Evolutionary conservation across 176 grass and related monocot species (phyloP), one percentile per base, ranked within the genome.

Genomic region (Rhipidocladum racemiflorum): DNA sequence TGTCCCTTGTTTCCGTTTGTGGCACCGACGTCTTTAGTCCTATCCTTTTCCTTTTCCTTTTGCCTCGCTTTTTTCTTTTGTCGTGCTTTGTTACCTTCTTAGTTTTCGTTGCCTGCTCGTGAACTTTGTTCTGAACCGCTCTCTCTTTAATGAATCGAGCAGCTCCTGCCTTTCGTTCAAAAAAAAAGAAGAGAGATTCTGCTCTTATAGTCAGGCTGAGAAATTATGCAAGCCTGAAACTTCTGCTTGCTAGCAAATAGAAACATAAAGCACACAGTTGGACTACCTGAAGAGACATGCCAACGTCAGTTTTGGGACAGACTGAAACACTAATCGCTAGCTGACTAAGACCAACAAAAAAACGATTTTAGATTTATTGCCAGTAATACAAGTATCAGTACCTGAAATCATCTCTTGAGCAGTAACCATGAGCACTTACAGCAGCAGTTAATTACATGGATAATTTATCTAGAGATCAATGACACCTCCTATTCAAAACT

Each of bases 351-450:
- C 20, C 17, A 57, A 21, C 16, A 42, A 23, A 74, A 71, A 23
- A 49, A 23, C 9, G 57, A 63, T 63, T 55, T 76, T 82, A 80
- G 60, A 61, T 84, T 85, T 89, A 81, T 75, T 75, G 9, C 27
- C 21, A 54, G 17, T 0, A 70, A 9, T 25, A 66, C 61, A 75
- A 60, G 42, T 45, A 68, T 49, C 30, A 45, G 14, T 55, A 30
- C 68, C 54, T 81, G 62, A 85, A 54, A 89, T 36, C 24, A 51
- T 80, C 29, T 74, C 7, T 21, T 21, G 13, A 20, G 62, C 51
- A 89, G 29, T 15, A 24, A 48, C 68, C 51, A 75, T 40, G 18
- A 75, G 50, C 13, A 76, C 39, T 84, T 65, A 25, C 67, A 50
- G 42, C 61, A 68, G 6, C 39, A 68, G 39, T 61, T 65, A 70